Base-by-base conservation (phyloP, 2,329 filamentous ascomycete genomes). In the Colletotrichum sp. region DNA sequence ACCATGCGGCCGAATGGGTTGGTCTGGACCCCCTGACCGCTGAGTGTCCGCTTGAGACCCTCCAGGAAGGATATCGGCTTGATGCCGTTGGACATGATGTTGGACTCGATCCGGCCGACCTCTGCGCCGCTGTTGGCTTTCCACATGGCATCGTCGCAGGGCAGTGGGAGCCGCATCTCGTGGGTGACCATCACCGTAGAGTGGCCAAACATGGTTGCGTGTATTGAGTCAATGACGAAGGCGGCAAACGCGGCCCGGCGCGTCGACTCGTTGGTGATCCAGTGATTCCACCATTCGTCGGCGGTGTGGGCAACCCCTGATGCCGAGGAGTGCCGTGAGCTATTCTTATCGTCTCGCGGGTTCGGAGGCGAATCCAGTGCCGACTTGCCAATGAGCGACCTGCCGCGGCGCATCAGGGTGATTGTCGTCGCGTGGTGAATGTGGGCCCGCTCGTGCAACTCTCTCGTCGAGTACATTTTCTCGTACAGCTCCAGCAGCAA, bases 181-280 rank as follows among this genome's bases (percentile, higher is more conserved):
- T 99, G 96, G 4, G 96, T 96, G 9, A 98, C 96, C 96, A 99
- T 98, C 59, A 98, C 96, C 1, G 95, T 96, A 5, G 96, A 97
- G 84, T 99, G 97, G 0, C 96, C 97, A 84, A 99, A 99, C 94
- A 99, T 98, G 32, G 96, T 98, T 2, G 96, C 96, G 84, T 99
- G 97, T 3, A 96, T 98, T 6, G 96, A 98, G 83, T 99, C 97
- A 78, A 99, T 93, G 59, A 98, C 92, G 82, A 99, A 99, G 0
- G 97, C 97, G 1, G 95, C 96, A 85, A 98, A 99, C 0, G 96
- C 97, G 5, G 94, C 95, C 75, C 97, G 92, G 34, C 95, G 90
- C 0, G 96, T 99, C 2, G 96, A 95, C 83, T 99, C 97, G 67
- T 96, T 96, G 15, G 94, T 96, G 80, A 99, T 97, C 97, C 97